Conservation (phyloP, 768 basidiomycete species). For the Amyloporia xantha region DNA sequence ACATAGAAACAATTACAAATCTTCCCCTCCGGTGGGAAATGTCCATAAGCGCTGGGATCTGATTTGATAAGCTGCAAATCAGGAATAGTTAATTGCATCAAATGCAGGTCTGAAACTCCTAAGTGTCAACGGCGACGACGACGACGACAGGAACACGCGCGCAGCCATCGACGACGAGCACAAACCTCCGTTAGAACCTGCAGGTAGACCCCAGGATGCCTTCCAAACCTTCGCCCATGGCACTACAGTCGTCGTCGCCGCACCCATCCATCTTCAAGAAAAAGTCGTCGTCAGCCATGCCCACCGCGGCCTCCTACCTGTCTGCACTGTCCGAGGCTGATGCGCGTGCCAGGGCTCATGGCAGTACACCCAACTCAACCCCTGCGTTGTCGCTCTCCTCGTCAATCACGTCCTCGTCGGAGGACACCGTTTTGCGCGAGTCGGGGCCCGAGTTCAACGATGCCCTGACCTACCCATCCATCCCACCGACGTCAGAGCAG, state of each 20-base stretch:
- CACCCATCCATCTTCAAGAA: slow-evolving; percentile 59
- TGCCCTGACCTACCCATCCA: slow-evolving; percentile 51
- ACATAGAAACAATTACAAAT: no score
- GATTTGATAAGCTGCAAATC: no score
- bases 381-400: slow-evolving; percentile 73
- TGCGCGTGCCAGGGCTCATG: slow-evolving; percentile 51
- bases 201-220: background rate
- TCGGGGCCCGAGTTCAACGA: slow-evolving; percentile 37
- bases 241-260: slow-evolving; percentile 44
- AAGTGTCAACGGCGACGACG: background rate
- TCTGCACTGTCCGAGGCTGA: slow-evolving; percentile 60
- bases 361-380: slow-evolving; percentile 49
- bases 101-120: no score
- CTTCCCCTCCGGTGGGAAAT: no score
- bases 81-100: no score
- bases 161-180: background rate
- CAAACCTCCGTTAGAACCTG: no score
- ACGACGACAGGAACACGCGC: background rate
- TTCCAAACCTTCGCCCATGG: slow-evolving; percentile 52
- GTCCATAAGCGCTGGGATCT: no score
- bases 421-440: slow-evolving; percentile 59
- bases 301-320: slow-evolving; percentile 53
- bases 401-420: slow-evolving; percentile 60
- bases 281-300: slow-evolving; percentile 33
- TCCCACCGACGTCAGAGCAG: slow-evolving; percentile 78